Evolutionary conservation across 352 stramenopile species (phyloP).

Genomic region (Pythium brachiatum): DNA sequence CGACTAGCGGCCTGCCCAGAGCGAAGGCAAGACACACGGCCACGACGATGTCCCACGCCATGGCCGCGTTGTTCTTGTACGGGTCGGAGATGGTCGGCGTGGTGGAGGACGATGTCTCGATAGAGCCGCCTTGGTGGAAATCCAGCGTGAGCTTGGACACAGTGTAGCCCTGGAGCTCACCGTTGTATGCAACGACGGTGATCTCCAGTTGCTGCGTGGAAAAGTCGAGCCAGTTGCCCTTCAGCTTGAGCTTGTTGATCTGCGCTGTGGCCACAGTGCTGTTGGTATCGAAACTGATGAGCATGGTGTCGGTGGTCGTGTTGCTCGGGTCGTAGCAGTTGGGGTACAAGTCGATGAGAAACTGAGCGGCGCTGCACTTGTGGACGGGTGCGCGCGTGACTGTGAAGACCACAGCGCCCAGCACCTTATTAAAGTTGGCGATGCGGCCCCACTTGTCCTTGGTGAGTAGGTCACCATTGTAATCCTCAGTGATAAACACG

Average conservation of each 20-base stretch:
- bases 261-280: slow-evolving; percentile 11
- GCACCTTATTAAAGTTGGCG: slow-evolving; percentile 32
- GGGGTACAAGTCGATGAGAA: slow-evolving; percentile 29
- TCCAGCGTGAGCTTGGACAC: slow-evolving; percentile 29
- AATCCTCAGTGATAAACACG: slow-evolving; percentile 35
- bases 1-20: not conserved
- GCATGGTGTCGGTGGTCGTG: slow-evolving; percentile 3
- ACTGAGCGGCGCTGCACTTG: slow-evolving; percentile 14
- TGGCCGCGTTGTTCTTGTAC: slow-evolving; percentile 17
- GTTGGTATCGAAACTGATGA: slow-evolving; percentile 33
- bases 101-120: slow-evolving; percentile 20
- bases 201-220: slow-evolving; percentile 31
- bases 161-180: slow-evolving; percentile 33
- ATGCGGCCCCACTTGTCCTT: slow-evolving; percentile 32
- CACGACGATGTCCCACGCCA: slow-evolving; percentile 31
- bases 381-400: slow-evolving; percentile 12
- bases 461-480: slow-evolving; percentile 30
- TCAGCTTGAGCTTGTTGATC: slow-evolving; percentile 20
- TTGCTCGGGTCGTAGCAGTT: slow-evolving; percentile 31
- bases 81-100: slow-evolving; percentile 28
- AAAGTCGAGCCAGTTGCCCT: slow-evolving; percentile 31
- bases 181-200: slow-evolving; percentile 38
- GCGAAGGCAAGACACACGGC: slow-evolving; percentile 19
- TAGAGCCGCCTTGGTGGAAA: slow-evolving; percentile 29
- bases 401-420: slow-evolving; percentile 30